Percentiles rank a stretch among this genome's conserved stretches.
phyloP scores from a whole-genome alignment of 495 filamentous ascomycete species.

The Xylaria scruposa region DNA sequence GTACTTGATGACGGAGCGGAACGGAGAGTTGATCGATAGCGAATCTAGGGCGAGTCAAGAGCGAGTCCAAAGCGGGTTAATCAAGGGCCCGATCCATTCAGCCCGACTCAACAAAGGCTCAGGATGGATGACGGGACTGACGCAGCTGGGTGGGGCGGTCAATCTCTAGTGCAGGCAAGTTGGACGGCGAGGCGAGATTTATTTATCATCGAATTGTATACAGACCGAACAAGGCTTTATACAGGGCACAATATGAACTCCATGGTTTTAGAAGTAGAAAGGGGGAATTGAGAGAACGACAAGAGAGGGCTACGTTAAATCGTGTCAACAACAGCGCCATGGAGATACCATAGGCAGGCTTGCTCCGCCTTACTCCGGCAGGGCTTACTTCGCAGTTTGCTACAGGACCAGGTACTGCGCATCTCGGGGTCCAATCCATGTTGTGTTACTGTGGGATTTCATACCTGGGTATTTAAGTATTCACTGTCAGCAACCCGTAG shows the following conservation, averaged over 20 bases:
- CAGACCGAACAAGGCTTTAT: background rate
- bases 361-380: background rate
- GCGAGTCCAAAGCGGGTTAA: background rate
- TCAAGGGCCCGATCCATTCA: background rate
- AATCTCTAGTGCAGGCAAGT: background rate
- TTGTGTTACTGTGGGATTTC: background rate
- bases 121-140: slow-evolving; percentile 21
- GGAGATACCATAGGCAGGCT: too few relatives aligned
- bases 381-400: background rate
- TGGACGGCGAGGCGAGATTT: background rate
- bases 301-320: background rate
- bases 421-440: background rate
- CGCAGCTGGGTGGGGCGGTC: slow-evolving; percentile 16
- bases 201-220: background rate
- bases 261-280: background rate
- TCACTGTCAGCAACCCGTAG: background rate
- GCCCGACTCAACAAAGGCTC: slow-evolving; percentile 18
- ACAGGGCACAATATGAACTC: background rate
- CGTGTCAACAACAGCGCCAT: background rate
- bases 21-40: background rate
- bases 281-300: background rate
- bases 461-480: background rate
- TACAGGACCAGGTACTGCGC: background rate
- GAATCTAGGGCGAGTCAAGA: background rate
- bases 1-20: background rate